phyloP scores from a whole-genome alignment of 1,139 yeast genomes.

The Debaryomyces udenii region DNA sequence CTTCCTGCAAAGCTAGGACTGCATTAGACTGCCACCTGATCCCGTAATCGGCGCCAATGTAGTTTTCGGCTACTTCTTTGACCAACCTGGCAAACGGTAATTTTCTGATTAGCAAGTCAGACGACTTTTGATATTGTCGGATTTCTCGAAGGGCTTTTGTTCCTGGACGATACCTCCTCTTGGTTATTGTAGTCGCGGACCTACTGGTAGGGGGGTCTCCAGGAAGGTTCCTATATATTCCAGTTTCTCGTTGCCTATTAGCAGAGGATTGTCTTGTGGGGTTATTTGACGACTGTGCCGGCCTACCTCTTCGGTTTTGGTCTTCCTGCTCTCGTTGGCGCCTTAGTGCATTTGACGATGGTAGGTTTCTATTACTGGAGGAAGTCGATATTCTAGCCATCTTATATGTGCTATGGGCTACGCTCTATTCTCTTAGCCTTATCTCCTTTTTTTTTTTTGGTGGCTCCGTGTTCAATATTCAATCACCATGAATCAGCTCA shows the following conservation, averaged over 20 bases:
- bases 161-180: constrained; percentile 70
- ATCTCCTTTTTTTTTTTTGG: neutral
- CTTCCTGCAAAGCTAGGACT: constrained; percentile 86
- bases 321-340: constrained; percentile 21
- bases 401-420: neutral
- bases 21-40: constrained; percentile 92
- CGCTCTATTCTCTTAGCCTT: neutral
- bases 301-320: constrained; percentile 13
- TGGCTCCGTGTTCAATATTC: too few relatives aligned
- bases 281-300: constrained; percentile 11
- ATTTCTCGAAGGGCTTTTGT: constrained; percentile 78
- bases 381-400: constrained; percentile 23
- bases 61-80: constrained; percentile 78
- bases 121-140: constrained; percentile 72
- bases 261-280: constrained; percentile 13
- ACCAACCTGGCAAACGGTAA: constrained; percentile 90
- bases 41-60: constrained; percentile 58
- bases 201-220: constrained; percentile 46
- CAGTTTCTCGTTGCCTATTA: constrained; percentile 28
- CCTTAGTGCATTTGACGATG: constrained; percentile 16
- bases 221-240: constrained; percentile 52
- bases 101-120: constrained; percentile 77
- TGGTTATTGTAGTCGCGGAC: constrained; percentile 26
- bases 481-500: neutral
- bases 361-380: constrained; percentile 13